Base-by-base conservation (phyloP, 768 basidiomycete genomes). In the Clitopilus passeckerianus region DNA sequence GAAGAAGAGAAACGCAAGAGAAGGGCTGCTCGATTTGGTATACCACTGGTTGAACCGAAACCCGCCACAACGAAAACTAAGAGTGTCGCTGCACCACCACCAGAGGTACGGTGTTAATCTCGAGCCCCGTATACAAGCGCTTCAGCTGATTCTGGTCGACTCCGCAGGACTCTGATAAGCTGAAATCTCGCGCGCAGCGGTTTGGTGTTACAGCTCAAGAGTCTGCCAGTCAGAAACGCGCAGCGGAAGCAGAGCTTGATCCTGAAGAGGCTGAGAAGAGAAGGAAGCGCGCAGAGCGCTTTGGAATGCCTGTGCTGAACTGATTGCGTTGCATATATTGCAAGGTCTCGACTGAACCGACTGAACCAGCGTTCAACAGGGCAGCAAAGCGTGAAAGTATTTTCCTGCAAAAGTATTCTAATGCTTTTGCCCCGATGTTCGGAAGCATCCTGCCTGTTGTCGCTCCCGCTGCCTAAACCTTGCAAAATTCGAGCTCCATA, bases 1-100 rank as follows among this genome's bases (percentile, higher is more conserved):
- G 87, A 89, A 56, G 70, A 77, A 9, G 85, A 81, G 63, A 86
- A 78, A 64, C 83, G 85, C 57, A 82, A 74, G 66, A 74, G 77
- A 44, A 83, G 89, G 43, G 87, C 88, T 5, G 85, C 77, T 16
- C 83, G 89, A n/a, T 90, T 90, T 63, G 86, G 86, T 33, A 84
- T 87, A n/a, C 80, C 86, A 3, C 65, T 87, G 7, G 81, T 87
- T 8, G 77, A 80, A 24, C 59, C 67, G 5, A 61, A 62, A 10
- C n/a, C 69, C 52, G 55, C 74, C 61, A 69, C 71, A 53, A 57
- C 67, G 41, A 50, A 50, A 63, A 68, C 58, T 63, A 41, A 41
- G n/a, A 41, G 7, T 30, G 27, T 41, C 10, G 20, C 46, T n/a
- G 22, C 16, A 12, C 15, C 46, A 23, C 46, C 46, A n/a, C 3